Evolutionary conservation across 75 land plant genomes (phyloP).

Genomic region (Cupressus sempervirens): DNA sequence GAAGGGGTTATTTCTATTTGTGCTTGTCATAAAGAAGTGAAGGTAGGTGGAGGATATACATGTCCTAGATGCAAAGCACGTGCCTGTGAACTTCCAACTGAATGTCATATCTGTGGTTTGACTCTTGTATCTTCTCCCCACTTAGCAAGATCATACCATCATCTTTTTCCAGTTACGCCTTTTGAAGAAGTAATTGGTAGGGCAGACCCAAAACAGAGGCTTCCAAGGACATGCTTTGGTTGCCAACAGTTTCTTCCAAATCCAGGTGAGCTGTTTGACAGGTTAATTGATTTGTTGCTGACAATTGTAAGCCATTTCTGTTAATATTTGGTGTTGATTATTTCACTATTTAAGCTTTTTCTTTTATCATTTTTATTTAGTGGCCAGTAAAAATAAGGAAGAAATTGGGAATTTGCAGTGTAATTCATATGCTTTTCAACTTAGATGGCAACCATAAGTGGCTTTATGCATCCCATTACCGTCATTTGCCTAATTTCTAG

Average conservation of each 20-base stretch:
- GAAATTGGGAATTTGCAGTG: neutral
- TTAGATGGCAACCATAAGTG: neutral
- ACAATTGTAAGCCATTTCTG: neutral
- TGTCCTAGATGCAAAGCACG: slow-evolving; percentile 96
- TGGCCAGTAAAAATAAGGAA: neutral
- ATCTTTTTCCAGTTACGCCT: slow-evolving; percentile 83
- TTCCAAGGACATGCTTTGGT: slow-evolving; percentile 72
- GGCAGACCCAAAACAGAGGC: slow-evolving; percentile 19
- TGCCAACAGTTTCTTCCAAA: slow-evolving; percentile 66
- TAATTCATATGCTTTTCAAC: neutral
- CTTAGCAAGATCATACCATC: slow-evolving; percentile 97
- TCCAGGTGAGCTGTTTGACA: slow-evolving; percentile 46
- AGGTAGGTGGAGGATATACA: slow-evolving; percentile 90
- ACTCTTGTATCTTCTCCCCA: slow-evolving; percentile 96
- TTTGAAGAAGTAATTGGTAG: slow-evolving; percentile 62
- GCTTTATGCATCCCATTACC: neutral
- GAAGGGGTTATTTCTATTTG: slow-evolving; percentile 90
- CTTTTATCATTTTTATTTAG: neutral
- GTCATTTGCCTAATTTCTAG: no score
- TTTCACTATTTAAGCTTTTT: neutral
- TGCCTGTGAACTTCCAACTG: slow-evolving; percentile 90
- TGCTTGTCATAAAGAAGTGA: slow-evolving; percentile 92
- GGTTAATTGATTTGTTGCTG: neutral
- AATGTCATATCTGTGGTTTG: slow-evolving; percentile 83
- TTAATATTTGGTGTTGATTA: neutral